phyloP scores from a whole-genome alignment of 1,284 basidiomycete species.

The Fomitopsis pinicola region DNA sequence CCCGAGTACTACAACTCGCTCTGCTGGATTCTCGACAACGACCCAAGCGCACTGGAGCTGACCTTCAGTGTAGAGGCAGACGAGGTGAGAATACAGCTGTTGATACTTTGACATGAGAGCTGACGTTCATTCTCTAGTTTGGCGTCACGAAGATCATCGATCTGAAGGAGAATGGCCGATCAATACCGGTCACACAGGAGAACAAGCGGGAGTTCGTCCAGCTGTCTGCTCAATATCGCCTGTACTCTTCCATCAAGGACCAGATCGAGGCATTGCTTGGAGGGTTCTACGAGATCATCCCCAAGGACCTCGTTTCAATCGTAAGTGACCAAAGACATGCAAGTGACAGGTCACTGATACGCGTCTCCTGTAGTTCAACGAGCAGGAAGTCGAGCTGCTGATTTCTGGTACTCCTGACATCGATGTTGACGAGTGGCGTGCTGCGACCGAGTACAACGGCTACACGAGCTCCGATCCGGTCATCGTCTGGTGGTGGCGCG shows the following conservation, averaged over 20 bases:
- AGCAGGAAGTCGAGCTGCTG: conserved; percentile 96
- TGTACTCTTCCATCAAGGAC: conserved; percentile 95
- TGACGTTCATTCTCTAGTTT: conserved; percentile 49
- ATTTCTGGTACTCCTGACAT: conserved; percentile 99
- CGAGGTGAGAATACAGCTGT: conserved; percentile 51
- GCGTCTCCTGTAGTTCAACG: conserved; percentile 74
- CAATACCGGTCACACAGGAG: conserved; percentile 86
- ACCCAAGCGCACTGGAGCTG: conserved; percentile 80
- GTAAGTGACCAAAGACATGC: conserved; percentile 38
- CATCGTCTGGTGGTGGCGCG: conserved; percentile 99
- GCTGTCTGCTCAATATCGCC: conserved; percentile 84
- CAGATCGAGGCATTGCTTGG: conserved; percentile 89
- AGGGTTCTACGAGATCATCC: conserved; percentile 96
- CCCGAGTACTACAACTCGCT: conserved; percentile 95
- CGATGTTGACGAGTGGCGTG: conserved; percentile 97
- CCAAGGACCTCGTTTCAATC: conserved; percentile 78
- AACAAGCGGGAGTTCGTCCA: conserved; percentile 98
- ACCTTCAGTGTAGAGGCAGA: conserved; percentile 91
- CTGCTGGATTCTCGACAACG: conserved; percentile 90
- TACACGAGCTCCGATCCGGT: conserved; percentile 87
- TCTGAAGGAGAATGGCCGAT: conserved; percentile 80
- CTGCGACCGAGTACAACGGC: conserved; percentile 89
- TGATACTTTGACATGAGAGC: conserved; percentile 1
- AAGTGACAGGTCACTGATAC: conserved; percentile 20
- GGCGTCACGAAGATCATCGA: conserved; percentile 85